These are phyloP conservation scores for Pleurotus djamor DNA, from an alignment of 768 basidiomycete species.

Conservation along the genomic window DNA sequence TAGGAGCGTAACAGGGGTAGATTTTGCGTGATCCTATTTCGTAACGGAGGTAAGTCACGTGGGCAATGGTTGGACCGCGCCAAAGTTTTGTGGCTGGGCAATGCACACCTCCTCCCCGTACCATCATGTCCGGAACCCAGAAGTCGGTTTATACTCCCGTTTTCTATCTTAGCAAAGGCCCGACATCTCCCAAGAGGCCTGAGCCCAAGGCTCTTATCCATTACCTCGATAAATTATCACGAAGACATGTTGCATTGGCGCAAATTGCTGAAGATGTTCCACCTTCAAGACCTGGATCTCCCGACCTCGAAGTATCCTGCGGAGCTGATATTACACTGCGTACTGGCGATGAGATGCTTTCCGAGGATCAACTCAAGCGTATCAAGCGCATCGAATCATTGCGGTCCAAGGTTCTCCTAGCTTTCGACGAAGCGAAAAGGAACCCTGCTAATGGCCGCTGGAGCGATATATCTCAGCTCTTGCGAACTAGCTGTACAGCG, in stretches of 20 bases:
- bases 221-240: slow-evolving; percentile 13
- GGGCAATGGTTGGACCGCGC: too few relatives aligned
- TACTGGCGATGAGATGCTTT: neutral
- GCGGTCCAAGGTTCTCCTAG: slow-evolving; percentile 28
- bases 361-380: neutral
- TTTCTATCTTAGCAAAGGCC: neutral
- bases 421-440: slow-evolving; percentile 29
- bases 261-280: slow-evolving; percentile 25
- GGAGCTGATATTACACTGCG: neutral
- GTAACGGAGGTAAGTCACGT: too few relatives aligned
- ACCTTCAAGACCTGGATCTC: slow-evolving; percentile 13
- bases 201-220: neutral
- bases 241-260: slow-evolving; percentile 21
- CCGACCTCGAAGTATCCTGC: neutral
- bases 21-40: too few relatives aligned
- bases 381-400: slow-evolving; percentile 23
- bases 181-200: neutral
- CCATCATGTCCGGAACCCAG: neutral
- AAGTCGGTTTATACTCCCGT: slow-evolving; percentile 4
- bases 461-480: slow-evolving; percentile 34
- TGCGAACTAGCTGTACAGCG: slow-evolving; percentile 38
- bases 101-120: too few relatives aligned
- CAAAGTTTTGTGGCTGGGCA: too few relatives aligned
- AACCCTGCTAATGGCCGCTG: slow-evolving; percentile 46
- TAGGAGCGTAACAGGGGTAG: too few relatives aligned